Percentiles rank a stretch among this genome's conserved stretches.
These are phyloP conservation scores for Nannochloropsis oceanica DNA, from an alignment of 108 stramenopile genomes.

Conservation along the genomic window DNA sequence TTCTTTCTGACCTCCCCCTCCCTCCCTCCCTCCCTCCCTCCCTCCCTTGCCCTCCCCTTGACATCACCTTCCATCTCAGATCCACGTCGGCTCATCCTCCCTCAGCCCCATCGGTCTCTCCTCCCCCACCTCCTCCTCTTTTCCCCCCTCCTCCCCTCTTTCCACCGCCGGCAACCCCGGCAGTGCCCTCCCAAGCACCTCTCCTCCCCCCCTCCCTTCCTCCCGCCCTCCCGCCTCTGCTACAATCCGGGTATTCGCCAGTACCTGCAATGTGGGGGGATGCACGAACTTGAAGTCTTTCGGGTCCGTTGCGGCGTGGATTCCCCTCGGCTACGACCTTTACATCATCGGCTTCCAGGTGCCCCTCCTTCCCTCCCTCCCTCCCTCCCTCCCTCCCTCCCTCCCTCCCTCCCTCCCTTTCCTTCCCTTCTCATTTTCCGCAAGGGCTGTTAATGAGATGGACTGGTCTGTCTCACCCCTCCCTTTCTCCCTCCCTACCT, in stretches of 20 bases:
- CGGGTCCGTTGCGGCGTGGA: background rate
- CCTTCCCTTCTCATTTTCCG: too few relatives aligned
- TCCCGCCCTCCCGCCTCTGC: background rate
- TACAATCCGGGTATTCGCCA: background rate
- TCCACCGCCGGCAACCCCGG: background rate
- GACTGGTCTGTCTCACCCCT: too few relatives aligned
- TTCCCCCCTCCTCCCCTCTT: background rate
- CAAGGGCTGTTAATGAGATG: too few relatives aligned
- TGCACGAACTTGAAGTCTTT: background rate
- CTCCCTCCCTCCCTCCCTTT: background rate
- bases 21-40: too few relatives aligned
- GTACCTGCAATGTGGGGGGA: background rate
- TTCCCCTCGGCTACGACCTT: background rate
- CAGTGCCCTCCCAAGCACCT: background rate
- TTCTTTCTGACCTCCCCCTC: too few relatives aligned
- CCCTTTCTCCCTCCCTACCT: too few relatives aligned
- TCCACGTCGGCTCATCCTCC: background rate
- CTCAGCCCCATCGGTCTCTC: background rate
- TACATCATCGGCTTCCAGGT: background rate
- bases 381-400: background rate
- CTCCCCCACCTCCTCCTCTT: background rate
- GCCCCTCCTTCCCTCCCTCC: background rate
- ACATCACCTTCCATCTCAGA: too few relatives aligned
- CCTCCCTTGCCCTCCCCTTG: too few relatives aligned
- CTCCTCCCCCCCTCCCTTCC: background rate